phyloP scores from a whole-genome alignment of 768 basidiomycete species.

The Neoboletus subvelutipes region DNA sequence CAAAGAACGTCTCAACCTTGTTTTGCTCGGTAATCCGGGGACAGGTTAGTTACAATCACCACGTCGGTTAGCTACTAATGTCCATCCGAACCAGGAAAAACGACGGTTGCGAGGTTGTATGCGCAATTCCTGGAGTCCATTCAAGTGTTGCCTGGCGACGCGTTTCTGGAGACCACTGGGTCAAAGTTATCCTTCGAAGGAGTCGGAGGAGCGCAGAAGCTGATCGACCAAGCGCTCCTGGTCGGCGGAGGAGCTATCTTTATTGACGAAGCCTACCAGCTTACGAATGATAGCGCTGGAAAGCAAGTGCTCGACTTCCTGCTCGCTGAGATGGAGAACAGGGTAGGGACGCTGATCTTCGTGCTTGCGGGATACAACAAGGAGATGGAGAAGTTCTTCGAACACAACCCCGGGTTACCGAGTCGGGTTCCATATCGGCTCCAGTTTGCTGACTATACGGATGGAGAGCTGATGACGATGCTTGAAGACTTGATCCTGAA shows the following conservation, averaged over 20 bases:
- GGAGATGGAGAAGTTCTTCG: slow-evolving; percentile 77
- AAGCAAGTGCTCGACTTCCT: slow-evolving; percentile 65
- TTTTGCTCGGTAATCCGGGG: slow-evolving; percentile 67
- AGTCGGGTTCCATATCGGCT: slow-evolving; percentile 68
- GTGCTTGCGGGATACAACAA: slow-evolving; percentile 70
- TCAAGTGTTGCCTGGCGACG: slow-evolving; percentile 48
- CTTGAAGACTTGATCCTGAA: slow-evolving; percentile 48
- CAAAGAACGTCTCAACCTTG: slow-evolving; percentile 59
- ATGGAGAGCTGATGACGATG: slow-evolving; percentile 56
- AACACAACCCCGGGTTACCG: slow-evolving; percentile 67
- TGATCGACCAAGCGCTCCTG: slow-evolving; percentile 44
- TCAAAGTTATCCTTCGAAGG: slow-evolving; percentile 58
- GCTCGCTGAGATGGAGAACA: slow-evolving; percentile 74
- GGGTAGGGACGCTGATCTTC: slow-evolving; percentile 61
- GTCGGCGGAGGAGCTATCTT: slow-evolving; percentile 67
- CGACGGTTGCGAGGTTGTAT: slow-evolving; percentile 49
- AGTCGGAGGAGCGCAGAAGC: slow-evolving; percentile 31
- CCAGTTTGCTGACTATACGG: slow-evolving; percentile 60
- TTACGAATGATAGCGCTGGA: slow-evolving; percentile 49
- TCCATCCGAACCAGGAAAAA: slow-evolving; percentile 7
- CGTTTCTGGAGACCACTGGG: slow-evolving; percentile 64
- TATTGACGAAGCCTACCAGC: slow-evolving; percentile 72
- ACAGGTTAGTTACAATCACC: slow-evolving; percentile 64
- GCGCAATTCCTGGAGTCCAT: slow-evolving; percentile 60
- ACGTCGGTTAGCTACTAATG: not conserved